Evolutionary conservation across 2,329 filamentous ascomycete species (phyloP), one percentile per base, ranked within the genome.

Genomic region (Exophiala sideris): DNA sequence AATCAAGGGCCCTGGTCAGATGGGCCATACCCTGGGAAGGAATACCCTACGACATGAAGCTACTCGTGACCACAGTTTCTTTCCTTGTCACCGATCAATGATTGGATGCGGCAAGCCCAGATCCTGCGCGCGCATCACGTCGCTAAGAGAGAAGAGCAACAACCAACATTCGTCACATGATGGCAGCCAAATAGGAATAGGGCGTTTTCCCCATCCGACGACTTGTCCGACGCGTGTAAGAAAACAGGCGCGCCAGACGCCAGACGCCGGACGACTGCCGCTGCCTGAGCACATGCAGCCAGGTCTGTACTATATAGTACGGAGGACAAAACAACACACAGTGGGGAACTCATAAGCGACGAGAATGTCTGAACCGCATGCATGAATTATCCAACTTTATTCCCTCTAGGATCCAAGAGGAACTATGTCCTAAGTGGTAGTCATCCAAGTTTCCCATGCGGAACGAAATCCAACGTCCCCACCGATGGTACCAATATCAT

Each of bases 61-160:
- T 29, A 8, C 5, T 29, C 24, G 24, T 29, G 24, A 29, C 24
- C 24, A 29, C 24, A 9, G 8, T 14, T 44, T 42, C 45, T 32
- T 53, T 40, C 45, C 9, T 46, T 14, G n/a, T 50, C 46, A 50
- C 45, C 29, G 12, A 34, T 12, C 32, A 11, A 9, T 18, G 11
- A 59, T 59, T 56, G 57, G 52, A 3, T 12, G 41, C 41, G 52
- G 42, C 36, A 16, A 24, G 48, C 49, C 53, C 45, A 50, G 45
- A 24, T 48, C 41, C 48, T 36, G 45, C 50, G 52, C 36, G 50
- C 44, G 35, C 54, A 52, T 59, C 52, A 52, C 50, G 35, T 51
- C 47, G 44, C 44, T 48, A 46, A 32, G 38, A 38, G n/a, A 16
- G n/a, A 29, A 8, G 24, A 48, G 45, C 20, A 18, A 29, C 20